Evolutionary conservation across 2,329 filamentous ascomycete species (phyloP), one percentile per base, ranked within the genome.

Genomic region (Colletotrichum eleusines): DNA sequence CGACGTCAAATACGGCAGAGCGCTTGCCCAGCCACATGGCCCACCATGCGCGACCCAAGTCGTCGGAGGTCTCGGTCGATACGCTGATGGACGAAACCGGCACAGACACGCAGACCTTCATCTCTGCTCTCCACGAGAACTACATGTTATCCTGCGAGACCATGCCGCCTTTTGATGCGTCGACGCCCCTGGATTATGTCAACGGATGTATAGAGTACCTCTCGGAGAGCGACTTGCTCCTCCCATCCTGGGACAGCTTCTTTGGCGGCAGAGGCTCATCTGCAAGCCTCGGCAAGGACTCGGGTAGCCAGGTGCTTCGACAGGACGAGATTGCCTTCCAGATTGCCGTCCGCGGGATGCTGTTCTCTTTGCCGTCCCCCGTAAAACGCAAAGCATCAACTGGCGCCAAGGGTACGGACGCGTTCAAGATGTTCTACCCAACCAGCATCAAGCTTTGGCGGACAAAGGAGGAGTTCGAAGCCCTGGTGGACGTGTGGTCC

Each of bases 281-380:
- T 8, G 83, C 83, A 7, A 84, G 86, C 31, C 84, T 77, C 81
- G 87, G 82, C 76, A 84, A 81, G 82, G 85, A 91, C 78, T 85
- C 86, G 0, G 88, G 88, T 26, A 89, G 90, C 63, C 95, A 98
- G 72, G 86, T 91, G 18, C 82, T 98, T 12, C 91, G 95, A 8
- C 95, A 98, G 80, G 94, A 98, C 73, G 96, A 99, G 77, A 95
- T 99, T 78, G 91, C 92, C 31, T 98, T 98, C 74, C 94, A 99
- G 74, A 91, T 95, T 23, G 94, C 94, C 5, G 93, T 97, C 0
- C 90, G 95, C 16, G 96, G 96, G 0, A 82, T 98, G 60, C 81
- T 98, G 0, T 97, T 97, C 78, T 91, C 90, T 12, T 86, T 99
- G 2, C 96, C 96, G 1, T 89, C 89, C 75, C 95, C 95, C 0